A percentile compares a stretch with the other conserved stretches of the same genome.
Evolutionary conservation across 352 stramenopile genomes (phyloP).

Genomic region (Phytopythium mirpurense): DNA sequence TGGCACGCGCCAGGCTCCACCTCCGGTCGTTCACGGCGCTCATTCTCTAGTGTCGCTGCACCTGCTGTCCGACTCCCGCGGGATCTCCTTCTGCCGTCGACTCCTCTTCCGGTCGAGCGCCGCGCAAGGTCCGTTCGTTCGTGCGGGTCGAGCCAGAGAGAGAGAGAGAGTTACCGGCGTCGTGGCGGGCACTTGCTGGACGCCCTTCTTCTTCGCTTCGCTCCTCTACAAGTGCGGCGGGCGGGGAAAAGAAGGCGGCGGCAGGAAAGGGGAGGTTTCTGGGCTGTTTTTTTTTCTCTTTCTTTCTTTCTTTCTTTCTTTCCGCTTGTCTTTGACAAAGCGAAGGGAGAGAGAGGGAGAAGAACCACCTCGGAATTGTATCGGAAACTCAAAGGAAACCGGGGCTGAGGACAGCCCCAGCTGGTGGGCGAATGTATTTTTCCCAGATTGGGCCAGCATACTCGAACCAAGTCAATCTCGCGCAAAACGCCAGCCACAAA

Average conservation of each 20-base stretch:
- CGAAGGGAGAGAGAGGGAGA: conserved; percentile 1
- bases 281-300: conserved; percentile 4
- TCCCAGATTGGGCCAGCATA: conserved; percentile 1
- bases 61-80: background rate
- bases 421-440: conserved; percentile 1
- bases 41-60: conserved; percentile 16
- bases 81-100: background rate
- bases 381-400: background rate
- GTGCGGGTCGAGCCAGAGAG: too few relatives aligned
- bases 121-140: background rate
- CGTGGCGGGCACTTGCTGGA: background rate
- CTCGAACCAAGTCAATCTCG: background rate
- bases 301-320: conserved; percentile 1
- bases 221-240: conserved; percentile 7
- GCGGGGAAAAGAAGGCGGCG: conserved; percentile 4
- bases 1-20: conserved; percentile 82
- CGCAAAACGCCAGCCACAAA: background rate
- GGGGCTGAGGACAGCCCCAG: background rate
- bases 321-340: background rate
- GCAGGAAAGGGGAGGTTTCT: background rate
- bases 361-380: background rate
- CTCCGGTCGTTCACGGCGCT: conserved; percentile 59
- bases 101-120: background rate
- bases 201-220: conserved; percentile 4
- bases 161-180: background rate